phyloP scores from a whole-genome alignment of 1,139 yeast species.

The Protomyces inundatus region DNA sequence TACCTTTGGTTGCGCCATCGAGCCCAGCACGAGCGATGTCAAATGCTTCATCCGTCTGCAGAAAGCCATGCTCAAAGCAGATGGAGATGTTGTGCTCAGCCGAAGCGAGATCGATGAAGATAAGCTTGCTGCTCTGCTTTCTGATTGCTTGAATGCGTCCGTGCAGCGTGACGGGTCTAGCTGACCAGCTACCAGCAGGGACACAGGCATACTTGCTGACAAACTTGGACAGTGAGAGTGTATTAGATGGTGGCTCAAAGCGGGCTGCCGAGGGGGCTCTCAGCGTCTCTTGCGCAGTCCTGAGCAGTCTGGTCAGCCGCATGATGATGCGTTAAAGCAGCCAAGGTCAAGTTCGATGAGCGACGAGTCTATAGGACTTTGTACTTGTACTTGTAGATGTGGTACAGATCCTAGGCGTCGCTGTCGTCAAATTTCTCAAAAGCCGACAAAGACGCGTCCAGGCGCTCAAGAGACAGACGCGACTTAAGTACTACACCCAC shows the following conservation, averaged over 20 bases:
- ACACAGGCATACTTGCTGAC: not conserved
- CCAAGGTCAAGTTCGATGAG: too few relatives aligned
- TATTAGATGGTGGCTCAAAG: not conserved
- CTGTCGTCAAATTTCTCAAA: too few relatives aligned
- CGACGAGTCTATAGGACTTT: too few relatives aligned
- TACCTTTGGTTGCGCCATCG: conserved; percentile 56
- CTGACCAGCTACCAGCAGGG: not conserved
- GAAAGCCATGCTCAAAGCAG: not conserved
- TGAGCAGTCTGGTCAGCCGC: not conserved
- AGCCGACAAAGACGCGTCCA: too few relatives aligned
- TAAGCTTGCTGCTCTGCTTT: not conserved
- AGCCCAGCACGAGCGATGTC: not conserved
- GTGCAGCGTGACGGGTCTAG: not conserved
- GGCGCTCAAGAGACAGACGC: too few relatives aligned
- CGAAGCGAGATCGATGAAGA: not conserved
- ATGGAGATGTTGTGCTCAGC: not conserved
- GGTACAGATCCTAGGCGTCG: too few relatives aligned
- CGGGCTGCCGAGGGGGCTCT: not conserved
- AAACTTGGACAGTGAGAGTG: not conserved
- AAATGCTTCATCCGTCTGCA: not conserved
- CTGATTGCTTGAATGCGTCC: not conserved
- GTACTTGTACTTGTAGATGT: too few relatives aligned
- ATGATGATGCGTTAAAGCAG: not conserved
- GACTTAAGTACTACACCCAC: not conserved
- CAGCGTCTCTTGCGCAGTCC: not conserved